Evolutionary conservation across 208 protist species (phyloP).

Genomic region (Sergeia podlipaevii): DNA sequence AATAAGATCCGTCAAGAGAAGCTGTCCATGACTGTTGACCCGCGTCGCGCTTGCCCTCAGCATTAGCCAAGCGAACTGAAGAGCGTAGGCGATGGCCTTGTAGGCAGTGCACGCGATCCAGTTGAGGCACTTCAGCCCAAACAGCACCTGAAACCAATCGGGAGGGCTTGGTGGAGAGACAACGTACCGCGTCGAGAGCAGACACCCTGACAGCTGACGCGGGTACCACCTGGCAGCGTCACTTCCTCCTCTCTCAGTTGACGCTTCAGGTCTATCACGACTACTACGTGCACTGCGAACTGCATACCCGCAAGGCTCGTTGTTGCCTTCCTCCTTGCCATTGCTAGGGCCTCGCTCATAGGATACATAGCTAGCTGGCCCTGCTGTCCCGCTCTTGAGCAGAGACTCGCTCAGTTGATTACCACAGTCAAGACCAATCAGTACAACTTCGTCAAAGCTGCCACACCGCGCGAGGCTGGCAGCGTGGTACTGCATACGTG

Average conservation of each 20-base stretch:
- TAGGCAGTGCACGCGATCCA: conserved; percentile 66
- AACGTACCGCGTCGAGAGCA: conserved; percentile 31
- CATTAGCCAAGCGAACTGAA: conserved; percentile 42
- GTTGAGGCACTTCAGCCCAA: conserved; percentile 37
- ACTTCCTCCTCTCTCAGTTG: too few species aligned
- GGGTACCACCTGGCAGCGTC: neutral
- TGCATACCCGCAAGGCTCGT: too few species aligned
- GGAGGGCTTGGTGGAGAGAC: conserved; percentile 36
- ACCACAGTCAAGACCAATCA: conserved; percentile 71
- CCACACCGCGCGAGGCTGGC: conserved; percentile 60
- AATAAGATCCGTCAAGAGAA: conserved; percentile 60
- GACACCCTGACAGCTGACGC: conserved; percentile 9
- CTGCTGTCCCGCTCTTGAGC: conserved; percentile 23
- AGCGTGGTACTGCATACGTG: conserved; percentile 92
- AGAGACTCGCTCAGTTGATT: conserved; percentile 71
- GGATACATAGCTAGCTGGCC: conserved; percentile 3
- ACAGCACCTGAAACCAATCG: conserved; percentile 52
- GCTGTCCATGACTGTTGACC: conserved; percentile 70
- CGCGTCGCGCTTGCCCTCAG: conserved; percentile 45
- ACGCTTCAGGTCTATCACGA: too few species aligned
- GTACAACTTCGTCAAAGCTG: conserved; percentile 67
- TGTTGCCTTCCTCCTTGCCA: too few species aligned
- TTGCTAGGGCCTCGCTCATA: neutral
- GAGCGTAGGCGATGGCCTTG: conserved; percentile 22
- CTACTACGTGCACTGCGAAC: too few species aligned